Percentiles rank a stretch among this genome's conserved stretches.
phyloP scores from a whole-genome alignment of 257 asterid genomes.

The Verbena officinalis region DNA sequence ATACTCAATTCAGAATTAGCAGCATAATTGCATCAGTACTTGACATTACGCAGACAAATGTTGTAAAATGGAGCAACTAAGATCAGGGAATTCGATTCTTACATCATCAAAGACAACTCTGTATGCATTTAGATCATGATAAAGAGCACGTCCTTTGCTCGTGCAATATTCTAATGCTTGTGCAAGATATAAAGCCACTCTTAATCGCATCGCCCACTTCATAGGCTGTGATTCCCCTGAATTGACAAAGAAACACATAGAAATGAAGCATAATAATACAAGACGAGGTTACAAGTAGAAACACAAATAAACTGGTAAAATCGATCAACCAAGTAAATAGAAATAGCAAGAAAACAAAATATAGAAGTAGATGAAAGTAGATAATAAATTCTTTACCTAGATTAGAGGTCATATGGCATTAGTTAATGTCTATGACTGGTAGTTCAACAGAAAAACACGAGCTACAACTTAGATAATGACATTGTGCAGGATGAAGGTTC shows the following conservation, averaged over 20 bases:
- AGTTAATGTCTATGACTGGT: not conserved
- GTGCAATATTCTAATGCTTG: slow-evolving; percentile 95
- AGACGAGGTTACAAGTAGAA: slow-evolving; percentile 8
- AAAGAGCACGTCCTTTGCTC: slow-evolving; percentile 82
- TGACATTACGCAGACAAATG: not conserved
- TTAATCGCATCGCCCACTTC: slow-evolving; percentile 98
- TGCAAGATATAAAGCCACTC: slow-evolving; percentile 88
- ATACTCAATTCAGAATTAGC: slow-evolving; percentile 16
- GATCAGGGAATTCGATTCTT: slow-evolving; percentile 33
- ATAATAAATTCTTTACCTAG: not conserved
- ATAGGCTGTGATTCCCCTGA: slow-evolving; percentile 97
- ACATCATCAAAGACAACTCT: slow-evolving; percentile 90
- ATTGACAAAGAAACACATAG: slow-evolving; percentile 32
- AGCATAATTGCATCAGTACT: not conserved
- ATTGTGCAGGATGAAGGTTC: not conserved
- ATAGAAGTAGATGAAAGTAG: not conserved
- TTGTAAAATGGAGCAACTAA: not conserved
- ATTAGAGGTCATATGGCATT: slow-evolving; percentile 2
- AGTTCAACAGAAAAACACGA: slow-evolving; percentile 8
- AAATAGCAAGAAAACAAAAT: not conserved
- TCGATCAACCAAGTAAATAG: not conserved
- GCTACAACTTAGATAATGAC: not conserved
- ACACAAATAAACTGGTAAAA: slow-evolving; percentile 10
- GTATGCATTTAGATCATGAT: slow-evolving; percentile 97
- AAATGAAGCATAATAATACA: slow-evolving; percentile 22